Base-by-base conservation (phyloP, 2,329 filamentous ascomycete species). In the Trichoderma asperellum region DNA sequence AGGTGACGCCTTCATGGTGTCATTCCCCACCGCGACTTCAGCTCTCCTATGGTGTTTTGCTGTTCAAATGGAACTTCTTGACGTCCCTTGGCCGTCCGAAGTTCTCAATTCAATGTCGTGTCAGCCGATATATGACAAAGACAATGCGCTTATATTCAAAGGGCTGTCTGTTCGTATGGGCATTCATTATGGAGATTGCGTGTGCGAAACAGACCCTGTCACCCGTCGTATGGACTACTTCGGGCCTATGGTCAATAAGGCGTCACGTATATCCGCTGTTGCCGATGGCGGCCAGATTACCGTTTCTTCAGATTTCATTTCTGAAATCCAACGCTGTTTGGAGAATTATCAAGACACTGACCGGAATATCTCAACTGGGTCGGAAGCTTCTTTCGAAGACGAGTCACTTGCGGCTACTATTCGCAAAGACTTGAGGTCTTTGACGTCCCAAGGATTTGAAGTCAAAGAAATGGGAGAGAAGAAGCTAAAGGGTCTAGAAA, bases 171-270 rank as follows among this genome's bases (percentile, higher is more conserved):
- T 99, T 53, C 89, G 96, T 70, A 99, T 99, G 96, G 96, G 96
- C 75, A 93, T 97, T 71, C 96, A 99, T 79, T 99, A 92, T 88
- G 96, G 96, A 73, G 90, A 92, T 70, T 96, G 95, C 6, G 94
- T 99, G 75, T 97, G 94, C 77, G 96, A 99, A 80, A 92, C 91
- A 60, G 96, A 99, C 79, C 96, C 96, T 0, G 94, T 99, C 61
- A 99, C 96, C 1, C 91, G 94, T 69, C 93, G 96, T 72, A 99
- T 99, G 96, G 96, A 99, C 76, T 99, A 99, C 82, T 99, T 98
- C 78, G 96, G 96, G 0, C 96, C 96, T 16, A 99, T 99, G 94
- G 96, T 99, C 76, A 99, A 99, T 81, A 94, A 96, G 77, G 93
- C 96, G 0, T 92, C 96, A 18, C 92, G 96, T 82, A 97, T 99